phyloP scores from a whole-genome alignment of 73 alveolate species.

The Stentor roeselii region DNA sequence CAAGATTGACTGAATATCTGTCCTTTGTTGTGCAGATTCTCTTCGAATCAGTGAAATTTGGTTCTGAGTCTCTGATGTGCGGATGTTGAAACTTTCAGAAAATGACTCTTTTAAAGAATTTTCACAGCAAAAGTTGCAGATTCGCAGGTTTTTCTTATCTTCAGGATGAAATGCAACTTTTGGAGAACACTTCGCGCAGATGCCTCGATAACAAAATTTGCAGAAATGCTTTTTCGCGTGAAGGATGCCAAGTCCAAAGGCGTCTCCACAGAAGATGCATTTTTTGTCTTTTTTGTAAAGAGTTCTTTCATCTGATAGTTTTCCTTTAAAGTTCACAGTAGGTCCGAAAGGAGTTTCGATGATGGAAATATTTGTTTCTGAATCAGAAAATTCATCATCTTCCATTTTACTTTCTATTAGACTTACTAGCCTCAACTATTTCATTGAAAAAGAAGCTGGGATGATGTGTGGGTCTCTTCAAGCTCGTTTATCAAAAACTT shows the following conservation, averaged over 20 bases:
- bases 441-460: too few relatives aligned
- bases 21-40: too few relatives aligned
- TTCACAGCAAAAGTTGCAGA: constrained; percentile 8
- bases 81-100: neutral
- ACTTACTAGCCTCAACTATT: neutral
- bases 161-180: constrained; percentile 7
- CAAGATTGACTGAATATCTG: neutral
- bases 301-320: neutral
- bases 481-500: too few relatives aligned
- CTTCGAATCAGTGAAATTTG: too few relatives aligned
- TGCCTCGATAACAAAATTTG: constrained; percentile 23
- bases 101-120: neutral
- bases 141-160: neutral
- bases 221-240: constrained; percentile 14
- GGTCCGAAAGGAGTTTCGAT: neutral
- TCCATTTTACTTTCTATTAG: neutral
- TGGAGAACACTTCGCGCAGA: constrained; percentile 5
- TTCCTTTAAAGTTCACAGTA: neutral
- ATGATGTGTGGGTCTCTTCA: too few relatives aligned
- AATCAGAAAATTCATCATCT: neutral
- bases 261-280: neutral
- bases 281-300: constrained; percentile 12
- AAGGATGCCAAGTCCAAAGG: constrained; percentile 12
- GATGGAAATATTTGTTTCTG: neutral
- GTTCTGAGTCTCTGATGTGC: neutral